A percentile compares a stretch with the other conserved stretches of the same genome.
Evolutionary conservation across 108 stramenopile species (phyloP).

Genomic region (Nitzschia sp.): DNA sequence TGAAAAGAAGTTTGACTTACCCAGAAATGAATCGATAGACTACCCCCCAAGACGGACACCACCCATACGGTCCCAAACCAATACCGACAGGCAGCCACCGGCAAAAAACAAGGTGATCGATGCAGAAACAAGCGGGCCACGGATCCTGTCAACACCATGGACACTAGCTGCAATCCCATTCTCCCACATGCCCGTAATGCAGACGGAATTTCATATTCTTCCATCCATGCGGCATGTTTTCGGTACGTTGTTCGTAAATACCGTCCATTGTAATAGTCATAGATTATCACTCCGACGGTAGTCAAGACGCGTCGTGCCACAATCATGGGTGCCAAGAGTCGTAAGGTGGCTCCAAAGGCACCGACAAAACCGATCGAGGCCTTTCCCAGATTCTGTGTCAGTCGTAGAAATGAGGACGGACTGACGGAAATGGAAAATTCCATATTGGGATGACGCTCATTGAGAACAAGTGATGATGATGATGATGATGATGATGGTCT

Average conservation of each 20-base stretch:
- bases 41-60: slow-evolving; percentile 33
- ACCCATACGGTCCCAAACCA: slow-evolving; percentile 72
- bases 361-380: neutral
- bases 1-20: slow-evolving; percentile 2
- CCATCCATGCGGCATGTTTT: slow-evolving; percentile 43
- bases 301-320: slow-evolving; percentile 34
- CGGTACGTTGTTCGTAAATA: slow-evolving; percentile 58
- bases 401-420: slow-evolving; percentile 17
- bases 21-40: neutral
- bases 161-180: slow-evolving; percentile 42
- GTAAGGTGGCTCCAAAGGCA: slow-evolving; percentile 38
- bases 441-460: neutral
- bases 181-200: slow-evolving; percentile 46
- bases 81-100: slow-evolving; percentile 35
- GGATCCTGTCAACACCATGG: slow-evolving; percentile 36
- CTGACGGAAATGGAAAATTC: slow-evolving; percentile 24
- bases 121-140: slow-evolving; percentile 36
- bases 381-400: neutral
- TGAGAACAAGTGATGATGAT: too few species aligned
- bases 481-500: too few species aligned
- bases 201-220: slow-evolving; percentile 66
- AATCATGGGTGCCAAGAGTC: slow-evolving; percentile 47
- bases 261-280: slow-evolving; percentile 63
- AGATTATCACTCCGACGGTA: slow-evolving; percentile 12
- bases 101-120: slow-evolving; percentile 24